phyloP scores from a whole-genome alignment of 345 rosid species.

The Citrus sinensis region DVS_A1.0 CM039167.1:3466501-3467000 shows the following conservation, averaged over 20 bases:
- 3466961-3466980: not conserved
- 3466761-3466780: conserved; percentile 1
- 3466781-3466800: not conserved
- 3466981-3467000: too few relatives aligned
- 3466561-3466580: not conserved
- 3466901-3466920: not conserved
- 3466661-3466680: conserved; percentile 50
- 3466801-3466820: conserved; percentile 70
- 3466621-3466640: conserved; percentile 58
- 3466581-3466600: not conserved
- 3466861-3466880: not conserved
- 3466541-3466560: not conserved
- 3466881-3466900: not conserved
- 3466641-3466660: conserved; percentile 57
- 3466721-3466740: conserved; percentile 44
- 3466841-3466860: not conserved
- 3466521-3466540: too few relatives aligned
- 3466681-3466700: conserved; percentile 38
- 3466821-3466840: conserved; percentile 40
- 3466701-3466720: conserved; percentile 38
- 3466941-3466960: too few relatives aligned
- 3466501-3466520: not conserved
- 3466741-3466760: not conserved
- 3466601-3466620: conserved; percentile 34
- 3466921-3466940: not conserved